Conservation (phyloP, 2,329 filamentous ascomycete genomes). For the Cladosporium oxysporum region DNA sequence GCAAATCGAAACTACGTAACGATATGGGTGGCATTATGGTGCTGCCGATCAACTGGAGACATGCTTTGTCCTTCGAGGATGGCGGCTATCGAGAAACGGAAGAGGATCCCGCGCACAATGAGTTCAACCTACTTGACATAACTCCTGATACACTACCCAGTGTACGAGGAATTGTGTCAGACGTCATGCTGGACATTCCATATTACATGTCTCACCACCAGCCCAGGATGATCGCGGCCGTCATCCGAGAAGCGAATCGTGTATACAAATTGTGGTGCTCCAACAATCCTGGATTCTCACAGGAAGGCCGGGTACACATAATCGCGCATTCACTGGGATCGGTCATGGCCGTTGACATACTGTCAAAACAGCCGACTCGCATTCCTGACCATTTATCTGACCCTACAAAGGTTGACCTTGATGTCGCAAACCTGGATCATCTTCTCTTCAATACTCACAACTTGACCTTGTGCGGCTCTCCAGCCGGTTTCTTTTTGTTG, state of each 20-base stretch:
- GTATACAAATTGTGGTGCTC: constrained; percentile 94
- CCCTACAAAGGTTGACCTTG: constrained; percentile 32
- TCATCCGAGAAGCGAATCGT: constrained; percentile 87
- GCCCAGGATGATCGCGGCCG: constrained; percentile 86
- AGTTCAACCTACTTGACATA: constrained; percentile 79
- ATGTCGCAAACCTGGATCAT: constrained; percentile 42
- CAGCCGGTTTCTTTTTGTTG: constrained; percentile 87
- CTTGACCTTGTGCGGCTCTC: constrained; percentile 86
- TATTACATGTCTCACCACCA: constrained; percentile 98
- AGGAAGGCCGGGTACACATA: constrained; percentile 82
- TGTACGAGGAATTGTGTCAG: constrained; percentile 87
- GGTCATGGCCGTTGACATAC: constrained; percentile 88
- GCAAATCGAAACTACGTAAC: constrained; percentile 73
- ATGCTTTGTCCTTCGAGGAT: constrained; percentile 84
- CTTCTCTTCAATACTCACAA: constrained; percentile 94
- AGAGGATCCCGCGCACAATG: constrained; percentile 61
- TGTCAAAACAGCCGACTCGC: constrained; percentile 82
- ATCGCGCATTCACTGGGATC: constrained; percentile 93
- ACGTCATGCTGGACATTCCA: constrained; percentile 97
- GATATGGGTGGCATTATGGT: constrained; percentile 92
- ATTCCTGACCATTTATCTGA: constrained; percentile 52
- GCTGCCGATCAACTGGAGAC: constrained; percentile 91
- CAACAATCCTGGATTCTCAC: constrained; percentile 82
- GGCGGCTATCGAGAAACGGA: constrained; percentile 57
- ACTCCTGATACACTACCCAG: constrained; percentile 88